Percentiles rank a stretch among this genome's conserved stretches.
Conservation (phyloP, 345 rosid species). For the Turnera subulata region DNA sequence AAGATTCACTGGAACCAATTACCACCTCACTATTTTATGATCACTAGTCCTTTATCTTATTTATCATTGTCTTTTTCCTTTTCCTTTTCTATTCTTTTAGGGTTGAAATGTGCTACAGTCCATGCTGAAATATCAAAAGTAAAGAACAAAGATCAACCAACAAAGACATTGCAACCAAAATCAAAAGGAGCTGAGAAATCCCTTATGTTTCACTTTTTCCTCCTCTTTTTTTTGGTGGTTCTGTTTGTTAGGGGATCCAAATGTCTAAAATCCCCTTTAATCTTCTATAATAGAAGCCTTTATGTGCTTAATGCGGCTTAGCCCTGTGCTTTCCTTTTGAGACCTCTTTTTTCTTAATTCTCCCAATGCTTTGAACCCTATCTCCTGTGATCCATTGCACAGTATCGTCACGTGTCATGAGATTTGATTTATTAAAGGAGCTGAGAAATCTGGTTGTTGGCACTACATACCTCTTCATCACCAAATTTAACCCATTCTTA, state of each 20-base stretch:
- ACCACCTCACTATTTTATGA: too few relatives aligned
- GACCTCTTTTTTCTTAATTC: conserved; percentile 8
- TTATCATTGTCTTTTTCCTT: conserved; percentile 11
- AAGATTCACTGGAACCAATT: too few relatives aligned
- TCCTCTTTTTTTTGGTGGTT: conserved; percentile 13
- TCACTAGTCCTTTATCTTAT: too few relatives aligned
- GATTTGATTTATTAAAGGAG: too few relatives aligned
- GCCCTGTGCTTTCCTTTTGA: conserved; percentile 11
- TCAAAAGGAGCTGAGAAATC: neutral
- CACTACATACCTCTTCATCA: too few relatives aligned
- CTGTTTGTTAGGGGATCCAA: conserved; percentile 33
- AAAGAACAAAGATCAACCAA: conserved; percentile 28
- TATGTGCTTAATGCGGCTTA: conserved; percentile 19
- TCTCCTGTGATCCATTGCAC: too few relatives aligned
- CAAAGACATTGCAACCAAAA: too few relatives aligned
- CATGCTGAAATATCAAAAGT: conserved; percentile 25
- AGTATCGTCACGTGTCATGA: too few relatives aligned
- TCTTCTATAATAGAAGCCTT: conserved; percentile 18
- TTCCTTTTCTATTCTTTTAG: conserved; percentile 11
- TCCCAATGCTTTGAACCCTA: too few relatives aligned
- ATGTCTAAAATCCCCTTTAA: conserved; percentile 25
- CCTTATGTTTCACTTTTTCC: conserved; percentile 10
- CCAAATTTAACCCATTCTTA: too few relatives aligned
- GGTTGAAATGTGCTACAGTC: conserved; percentile 31
- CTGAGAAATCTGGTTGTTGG: too few relatives aligned